A percentile compares a stretch with the other conserved stretches of the same genome.
Conservation (phyloP, 805 yeast genomes). For the Yarrowia divulgata region DNA sequence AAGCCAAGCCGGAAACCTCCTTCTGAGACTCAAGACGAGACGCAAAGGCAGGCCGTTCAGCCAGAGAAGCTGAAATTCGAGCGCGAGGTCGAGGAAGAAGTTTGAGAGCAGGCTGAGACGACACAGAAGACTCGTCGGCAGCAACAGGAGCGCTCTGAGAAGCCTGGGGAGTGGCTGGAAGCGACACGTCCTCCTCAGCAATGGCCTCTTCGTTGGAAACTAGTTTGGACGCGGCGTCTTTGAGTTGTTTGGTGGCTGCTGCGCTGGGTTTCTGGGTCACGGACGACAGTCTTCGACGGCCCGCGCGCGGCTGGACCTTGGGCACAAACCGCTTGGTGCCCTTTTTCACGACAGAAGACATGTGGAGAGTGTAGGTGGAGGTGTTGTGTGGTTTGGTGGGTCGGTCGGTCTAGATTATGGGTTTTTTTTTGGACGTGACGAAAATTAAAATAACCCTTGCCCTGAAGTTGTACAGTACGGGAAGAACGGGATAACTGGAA, state of each 20-base stretch:
- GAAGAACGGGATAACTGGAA: too few species aligned
- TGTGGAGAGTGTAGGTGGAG: neutral
- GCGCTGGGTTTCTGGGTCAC: conserved; percentile 21
- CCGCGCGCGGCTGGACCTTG: conserved; percentile 29
- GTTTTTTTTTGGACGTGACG: conserved; percentile 22
- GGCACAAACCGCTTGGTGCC: conserved; percentile 35
- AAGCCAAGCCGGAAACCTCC: neutral
- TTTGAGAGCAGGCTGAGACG: conserved; percentile 12
- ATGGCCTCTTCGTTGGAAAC: conserved; percentile 24
- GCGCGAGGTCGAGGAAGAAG: conserved; percentile 10
- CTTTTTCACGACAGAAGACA: conserved; percentile 37
- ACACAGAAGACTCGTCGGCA: neutral
- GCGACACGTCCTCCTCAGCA: conserved; percentile 24
- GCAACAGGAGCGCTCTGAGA: neutral
- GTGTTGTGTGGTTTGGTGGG: neutral
- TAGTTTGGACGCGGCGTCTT: conserved; percentile 28
- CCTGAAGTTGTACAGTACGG: too few species aligned
- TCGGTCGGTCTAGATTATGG: neutral
- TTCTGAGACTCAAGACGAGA: conserved; percentile 2
- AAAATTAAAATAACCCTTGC: conserved; percentile 1
- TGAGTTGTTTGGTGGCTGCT: conserved; percentile 14
- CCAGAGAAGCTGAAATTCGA: neutral
- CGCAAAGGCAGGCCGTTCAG: conserved; percentile 14
- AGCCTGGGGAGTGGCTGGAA: conserved; percentile 27
- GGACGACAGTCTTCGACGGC: conserved; percentile 26